Evolutionary conservation across 2,329 filamentous ascomycete genomes (phyloP), one percentile per base, ranked within the genome.

Genomic region (Ceratocystiopsis brevicomis): DNA sequence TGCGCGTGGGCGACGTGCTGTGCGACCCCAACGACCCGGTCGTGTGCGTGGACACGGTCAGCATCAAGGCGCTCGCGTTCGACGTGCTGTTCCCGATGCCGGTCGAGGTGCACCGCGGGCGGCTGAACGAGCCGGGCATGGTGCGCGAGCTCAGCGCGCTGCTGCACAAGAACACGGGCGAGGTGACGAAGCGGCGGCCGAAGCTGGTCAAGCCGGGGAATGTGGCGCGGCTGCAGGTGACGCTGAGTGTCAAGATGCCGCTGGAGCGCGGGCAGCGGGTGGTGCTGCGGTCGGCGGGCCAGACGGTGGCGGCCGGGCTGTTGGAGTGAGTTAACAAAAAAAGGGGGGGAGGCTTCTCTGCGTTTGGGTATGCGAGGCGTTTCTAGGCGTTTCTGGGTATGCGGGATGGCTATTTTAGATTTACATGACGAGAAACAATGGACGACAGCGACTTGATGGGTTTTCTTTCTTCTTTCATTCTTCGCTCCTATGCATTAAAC

Each of bases 71-170:
- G 12, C 69, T 95, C 44, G 85, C 87, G 0, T 93, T 96, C 53
- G 85, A 94, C 47, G 79, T 88, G 49, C 62, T 98, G 15, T 79
- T 87, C 61, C 88, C 88, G 0, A 90, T 88, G 74, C 74, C 76
- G 19, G 74, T 96, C 11, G 88, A 96, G 54, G 76, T 98, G 10
- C 87, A 95, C 57, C 69, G 85, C 17, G 90, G 90, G 0, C 71
- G 86, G 10, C 62, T 96, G 41, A 82, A 94, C 57, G 76, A 78
- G 0, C 70, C 83, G 0, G 90, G 82, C 0, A 72, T 73, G 40
- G 81, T 98, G 37, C 68, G 69, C 42, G 71, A 75, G 48, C 68
- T 96, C 49, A 62, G 80, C 10, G 82, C 81, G 0, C 68, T 77
- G 2, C 59, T 96, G 38, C 83, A 95, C 58, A 92, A 92, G 60